A percentile compares a stretch with the other conserved stretches of the same genome.
These are phyloP conservation scores for Fusarium circinatum DNA, from an alignment of 2,329 filamentous ascomycete species.

Conservation along the genomic window DNA sequence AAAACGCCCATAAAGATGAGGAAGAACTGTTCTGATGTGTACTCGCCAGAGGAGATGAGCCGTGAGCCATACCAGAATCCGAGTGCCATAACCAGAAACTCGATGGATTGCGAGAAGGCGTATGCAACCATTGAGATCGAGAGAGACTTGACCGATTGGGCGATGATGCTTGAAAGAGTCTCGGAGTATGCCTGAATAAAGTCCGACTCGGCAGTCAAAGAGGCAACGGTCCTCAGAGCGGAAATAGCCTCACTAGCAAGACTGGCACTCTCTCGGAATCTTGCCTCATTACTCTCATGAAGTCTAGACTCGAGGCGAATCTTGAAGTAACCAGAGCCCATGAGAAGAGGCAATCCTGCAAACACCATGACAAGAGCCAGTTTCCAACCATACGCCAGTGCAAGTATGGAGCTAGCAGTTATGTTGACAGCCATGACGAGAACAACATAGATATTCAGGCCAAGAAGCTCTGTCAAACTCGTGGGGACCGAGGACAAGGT, in stretches of 20 bases:
- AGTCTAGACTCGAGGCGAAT: slow-evolving; percentile 56
- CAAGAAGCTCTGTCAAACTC: slow-evolving; percentile 58
- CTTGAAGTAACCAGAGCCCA: slow-evolving; percentile 53
- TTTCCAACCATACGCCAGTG: slow-evolving; percentile 56
- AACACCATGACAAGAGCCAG: slow-evolving; percentile 56
- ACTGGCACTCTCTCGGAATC: slow-evolving; percentile 53
- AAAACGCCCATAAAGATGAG: slow-evolving; percentile 56
- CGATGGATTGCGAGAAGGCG: slow-evolving; percentile 40
- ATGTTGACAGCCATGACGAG: slow-evolving; percentile 55
- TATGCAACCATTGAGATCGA: slow-evolving; percentile 23
- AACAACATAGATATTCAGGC: slow-evolving; percentile 55
- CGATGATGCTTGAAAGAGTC: slow-evolving; percentile 45
- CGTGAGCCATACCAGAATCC: slow-evolving; percentile 49
- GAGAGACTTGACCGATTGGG: slow-evolving; percentile 12
- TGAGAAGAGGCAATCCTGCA: slow-evolving; percentile 54
- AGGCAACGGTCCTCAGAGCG: slow-evolving; percentile 57
- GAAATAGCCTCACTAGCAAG: slow-evolving; percentile 59
- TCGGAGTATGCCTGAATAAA: slow-evolving; percentile 48
- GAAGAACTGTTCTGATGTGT: slow-evolving; percentile 53
- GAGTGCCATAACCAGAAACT: slow-evolving; percentile 48
- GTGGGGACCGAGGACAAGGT: slow-evolving; percentile 48
- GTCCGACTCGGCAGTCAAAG: slow-evolving; percentile 50
- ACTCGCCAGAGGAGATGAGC: slow-evolving; percentile 47
- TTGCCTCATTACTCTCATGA: slow-evolving; percentile 49
- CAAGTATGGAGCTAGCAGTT: slow-evolving; percentile 51